These are phyloP conservation scores for Samsoniella hepiali DNA, from an alignment of 2,329 filamentous ascomycete genomes.

Conservation along the genomic window DNA sequence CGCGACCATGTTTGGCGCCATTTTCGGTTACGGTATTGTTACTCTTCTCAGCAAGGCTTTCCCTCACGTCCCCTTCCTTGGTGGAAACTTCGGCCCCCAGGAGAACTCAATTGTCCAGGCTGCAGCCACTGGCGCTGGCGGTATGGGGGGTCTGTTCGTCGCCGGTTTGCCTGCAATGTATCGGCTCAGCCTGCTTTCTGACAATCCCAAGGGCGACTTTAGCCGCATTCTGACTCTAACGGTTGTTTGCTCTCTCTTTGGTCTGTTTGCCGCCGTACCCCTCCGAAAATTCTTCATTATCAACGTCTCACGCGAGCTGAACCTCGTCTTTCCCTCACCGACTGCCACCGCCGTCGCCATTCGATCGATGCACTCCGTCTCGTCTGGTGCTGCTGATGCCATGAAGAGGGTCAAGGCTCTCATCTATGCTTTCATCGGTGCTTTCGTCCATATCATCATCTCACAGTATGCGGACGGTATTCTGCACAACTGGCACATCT, in stretches of 20 bases:
- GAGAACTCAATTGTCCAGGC: slow-evolving; percentile 63
- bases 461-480: slow-evolving; percentile 59
- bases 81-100: slow-evolving; percentile 55
- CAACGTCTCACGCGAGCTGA: slow-evolving; percentile 58
- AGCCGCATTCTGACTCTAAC: slow-evolving; percentile 58
- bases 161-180: slow-evolving; percentile 60
- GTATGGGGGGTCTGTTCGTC: slow-evolving; percentile 55
- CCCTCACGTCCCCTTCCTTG: slow-evolving; percentile 49
- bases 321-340: slow-evolving; percentile 56
- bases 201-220: slow-evolving; percentile 53
- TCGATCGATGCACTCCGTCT: slow-evolving; percentile 58
- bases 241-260: slow-evolving; percentile 61
- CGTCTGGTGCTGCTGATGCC: slow-evolving; percentile 49
- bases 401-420: slow-evolving; percentile 57
- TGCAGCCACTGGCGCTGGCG: slow-evolving; percentile 56
- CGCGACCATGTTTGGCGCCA: slow-evolving; percentile 49
- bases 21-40: slow-evolving; percentile 58
- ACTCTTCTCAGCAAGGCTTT: slow-evolving; percentile 49
- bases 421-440: slow-evolving; percentile 46
- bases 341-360: slow-evolving; percentile 61
- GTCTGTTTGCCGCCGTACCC: slow-evolving; percentile 60
- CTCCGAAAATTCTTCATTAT: slow-evolving; percentile 67
- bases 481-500: slow-evolving; percentile 56
- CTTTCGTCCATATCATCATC: slow-evolving; percentile 52
- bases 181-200: slow-evolving; percentile 48